These are phyloP conservation scores for Lasiodiplodia sp. DNA, from an alignment of 2,329 filamentous ascomycete genomes.

Conservation along the genomic window DNA sequence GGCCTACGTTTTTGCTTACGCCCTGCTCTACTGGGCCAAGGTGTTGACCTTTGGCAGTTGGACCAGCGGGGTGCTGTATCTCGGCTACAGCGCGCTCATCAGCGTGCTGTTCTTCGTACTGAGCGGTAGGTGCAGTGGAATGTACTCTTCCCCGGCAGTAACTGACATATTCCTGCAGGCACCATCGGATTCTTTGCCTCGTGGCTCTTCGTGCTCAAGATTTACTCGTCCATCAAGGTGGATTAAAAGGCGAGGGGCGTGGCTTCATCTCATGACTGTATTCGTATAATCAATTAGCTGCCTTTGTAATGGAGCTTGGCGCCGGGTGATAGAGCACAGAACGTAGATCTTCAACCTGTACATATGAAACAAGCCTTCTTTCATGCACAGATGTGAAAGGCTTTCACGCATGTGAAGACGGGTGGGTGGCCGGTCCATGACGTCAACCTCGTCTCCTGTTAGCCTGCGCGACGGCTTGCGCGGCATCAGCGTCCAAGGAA, in stretches of 20 bases:
- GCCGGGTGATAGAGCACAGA: constrained; percentile 31
- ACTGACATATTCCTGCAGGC: constrained; percentile 59
- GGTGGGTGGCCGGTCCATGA: constrained; percentile 10
- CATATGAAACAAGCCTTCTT: constrained; percentile 4
- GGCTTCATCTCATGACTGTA: constrained; percentile 23
- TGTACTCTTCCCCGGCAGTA: background rate
- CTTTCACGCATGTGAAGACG: constrained; percentile 15
- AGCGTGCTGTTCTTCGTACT: constrained; percentile 93
- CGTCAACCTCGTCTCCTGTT: constrained; percentile 1
- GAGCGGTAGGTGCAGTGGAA: constrained; percentile 72
- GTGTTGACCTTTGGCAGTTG: constrained; percentile 85
- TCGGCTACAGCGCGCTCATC: constrained; percentile 90
- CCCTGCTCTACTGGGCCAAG: constrained; percentile 87
- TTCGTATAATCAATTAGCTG: constrained; percentile 24
- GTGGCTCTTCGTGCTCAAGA: constrained; percentile 92
- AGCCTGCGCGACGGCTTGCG: background rate
- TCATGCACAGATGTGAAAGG: background rate
- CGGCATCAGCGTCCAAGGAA: background rate
- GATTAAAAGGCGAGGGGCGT: constrained; percentile 62
- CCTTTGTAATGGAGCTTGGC: constrained; percentile 39
- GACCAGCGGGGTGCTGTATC: constrained; percentile 86
- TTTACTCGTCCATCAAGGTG: constrained; percentile 98
- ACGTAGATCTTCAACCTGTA: background rate
- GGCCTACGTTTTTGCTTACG: constrained; percentile 90
- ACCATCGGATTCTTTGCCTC: constrained; percentile 95